Base-by-base conservation (phyloP, 495 filamentous ascomycete species). In the Poronia punctata region DNA sequence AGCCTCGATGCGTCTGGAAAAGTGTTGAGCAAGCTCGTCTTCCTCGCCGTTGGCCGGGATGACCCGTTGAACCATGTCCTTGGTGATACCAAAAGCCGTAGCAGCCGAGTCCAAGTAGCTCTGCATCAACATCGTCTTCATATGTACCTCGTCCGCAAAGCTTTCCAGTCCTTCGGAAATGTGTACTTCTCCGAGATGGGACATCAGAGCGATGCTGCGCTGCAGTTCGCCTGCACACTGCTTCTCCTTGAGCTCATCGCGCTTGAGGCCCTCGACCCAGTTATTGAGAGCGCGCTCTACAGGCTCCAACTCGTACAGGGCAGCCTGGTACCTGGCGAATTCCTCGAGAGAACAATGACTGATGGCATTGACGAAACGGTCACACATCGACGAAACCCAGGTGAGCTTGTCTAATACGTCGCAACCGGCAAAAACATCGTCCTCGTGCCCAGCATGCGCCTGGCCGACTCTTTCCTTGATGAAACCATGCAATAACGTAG, bases 231-330 rank as follows among this genome's bases (percentile, higher is more conserved):
- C 72, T 2, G 78, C 80, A 53, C 88, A 85, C 38, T 86, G 81
- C 52, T 81, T 78, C 64, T 84, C 80, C 54, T 88, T 86, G n/a
- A 97, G 58, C 39, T 96, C 89, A 49, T 95, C 88, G 35, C 79
- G 79, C 45, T 84, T 80, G 34, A 95, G 54, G 2, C 71, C 74
- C 27, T 96, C 88, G 46, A 97, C 81, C 82, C 89, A 96, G 20
- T 76, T 77, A 51, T 95, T 93, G 26, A 97, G 62, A 1, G 86
- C 85, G 24, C 87, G 71, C 62, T 98, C 92, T 10, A 97, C 88
- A 3, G 90, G 89, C 56, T 95, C 88, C 46, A 97, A 70, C 54
- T 97, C 92, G 50, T 89, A 86, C 30, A 90, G 57, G 5, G 88
- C 82, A 20, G 74, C 79, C 49, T 86, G 82, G 47, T 83, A 86